Evolutionary conservation across 1,284 basidiomycete species (phyloP), one percentile per base, ranked within the genome.

Genomic region (Melanopsichium pennsylvanicum): DNA sequence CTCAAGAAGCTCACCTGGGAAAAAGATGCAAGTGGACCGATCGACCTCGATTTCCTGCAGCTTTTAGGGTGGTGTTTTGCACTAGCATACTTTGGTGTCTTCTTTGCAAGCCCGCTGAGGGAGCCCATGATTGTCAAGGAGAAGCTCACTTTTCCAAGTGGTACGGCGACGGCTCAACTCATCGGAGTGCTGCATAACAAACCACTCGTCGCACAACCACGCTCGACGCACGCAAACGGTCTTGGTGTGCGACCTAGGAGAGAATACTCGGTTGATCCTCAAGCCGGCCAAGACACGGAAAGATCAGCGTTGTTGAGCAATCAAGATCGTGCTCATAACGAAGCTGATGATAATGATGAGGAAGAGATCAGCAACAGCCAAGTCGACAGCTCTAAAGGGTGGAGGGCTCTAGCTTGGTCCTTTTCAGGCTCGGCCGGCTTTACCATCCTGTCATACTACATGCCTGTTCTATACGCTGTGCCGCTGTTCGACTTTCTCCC

Each of bases 81-180:
- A 15, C 22, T 71, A 21, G 62, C 70, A 6, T 72, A 67, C 42
- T 55, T 19, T 69, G 91, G 91, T 5, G 93, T 97, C 15, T 96
- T 97, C 81, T 85, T 97, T 48, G 95, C 94, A 0, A 91, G 92
- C 7, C 94, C 94, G 1, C 85, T 97, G 34, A 87, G 94, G 38
- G 90, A 92, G 75, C 93, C 96, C 87, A 92, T 96, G 78, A 94
- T 97, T 55, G 88, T 97, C 36, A 89, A 93, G 80, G 94, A 97
- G 80, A 89, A 95, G 80, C 87, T 97, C 13, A 85, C 90, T 0
- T 97, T 97, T 72, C 94, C 94, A 0, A 93, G 90, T 0, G 95
- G 95, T 19, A 96, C 72, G n/a, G 94, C 94, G 0, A 97, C 94
- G 0, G 95, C 94, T 2, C 94, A 97, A 76, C 85, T 97, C 16